Conservation (phyloP, 495 filamentous ascomycete species). For the Podospora anserina region DNA sequence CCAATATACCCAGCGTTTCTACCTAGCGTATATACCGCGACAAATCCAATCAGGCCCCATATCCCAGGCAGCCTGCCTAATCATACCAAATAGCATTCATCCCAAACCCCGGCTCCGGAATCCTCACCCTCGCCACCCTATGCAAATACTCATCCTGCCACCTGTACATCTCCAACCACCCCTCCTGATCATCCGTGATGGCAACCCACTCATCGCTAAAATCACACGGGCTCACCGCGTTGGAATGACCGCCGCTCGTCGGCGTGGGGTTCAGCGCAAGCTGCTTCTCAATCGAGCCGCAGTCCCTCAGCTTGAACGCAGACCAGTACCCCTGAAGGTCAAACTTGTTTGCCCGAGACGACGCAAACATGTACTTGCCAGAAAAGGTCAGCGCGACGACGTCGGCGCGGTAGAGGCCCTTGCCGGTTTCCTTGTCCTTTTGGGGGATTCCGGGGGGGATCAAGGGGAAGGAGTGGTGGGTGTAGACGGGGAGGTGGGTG, state of each 20-base stretch:
- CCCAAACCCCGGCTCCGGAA: conserved; percentile 77
- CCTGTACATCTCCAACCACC: conserved; percentile 80
- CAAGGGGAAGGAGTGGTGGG: conserved; percentile 69
- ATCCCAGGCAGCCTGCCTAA: conserved; percentile 34
- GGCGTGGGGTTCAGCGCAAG: conserved; percentile 77
- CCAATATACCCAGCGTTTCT: no score
- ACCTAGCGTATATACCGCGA: no score
- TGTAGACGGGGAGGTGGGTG: conserved; percentile 78
- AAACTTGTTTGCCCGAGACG: conserved; percentile 71
- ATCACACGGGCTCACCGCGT: conserved; percentile 73
- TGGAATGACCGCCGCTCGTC: conserved; percentile 80
- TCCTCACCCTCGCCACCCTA: conserved; percentile 67
- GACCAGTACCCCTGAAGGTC: conserved; percentile 76
- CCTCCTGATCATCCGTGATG: conserved; percentile 78
- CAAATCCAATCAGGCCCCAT: not conserved
- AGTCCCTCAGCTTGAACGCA: conserved; percentile 66
- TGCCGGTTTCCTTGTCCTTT: conserved; percentile 41
- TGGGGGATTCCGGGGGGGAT: conserved; percentile 63
- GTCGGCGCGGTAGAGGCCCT: conserved; percentile 68
- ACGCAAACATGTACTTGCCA: conserved; percentile 72
- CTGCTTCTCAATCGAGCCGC: conserved; percentile 70
- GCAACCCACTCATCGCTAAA: conserved; percentile 85
- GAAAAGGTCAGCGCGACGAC: conserved; percentile 66
- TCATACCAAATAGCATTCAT: conserved; percentile 94
- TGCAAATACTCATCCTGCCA: conserved; percentile 76